A percentile compares a stretch with the other conserved stretches of the same genome.
These are phyloP conservation scores for Setaria viridis DNA, from an alignment of 202 grass and related monocot genomes.

Conservation along the genomic window DNA sequence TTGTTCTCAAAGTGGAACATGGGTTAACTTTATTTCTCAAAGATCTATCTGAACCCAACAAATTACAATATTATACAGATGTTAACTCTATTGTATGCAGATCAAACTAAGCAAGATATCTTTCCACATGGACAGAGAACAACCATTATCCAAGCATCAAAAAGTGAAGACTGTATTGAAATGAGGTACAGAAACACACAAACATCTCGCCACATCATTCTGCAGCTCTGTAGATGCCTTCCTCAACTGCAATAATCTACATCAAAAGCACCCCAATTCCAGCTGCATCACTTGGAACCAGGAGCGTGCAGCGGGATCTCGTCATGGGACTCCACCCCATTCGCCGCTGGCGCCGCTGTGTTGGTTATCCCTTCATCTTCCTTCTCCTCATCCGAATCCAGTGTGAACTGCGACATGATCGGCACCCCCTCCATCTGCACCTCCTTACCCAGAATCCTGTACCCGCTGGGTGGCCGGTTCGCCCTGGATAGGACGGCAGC, in stretches of 20 bases:
- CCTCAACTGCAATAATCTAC: conserved; percentile 21
- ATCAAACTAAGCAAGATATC: conserved; percentile 35
- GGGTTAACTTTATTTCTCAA: conserved; percentile 48
- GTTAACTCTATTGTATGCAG: conserved; percentile 43
- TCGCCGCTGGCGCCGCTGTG: conserved; percentile 10
- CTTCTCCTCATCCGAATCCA: conserved; percentile 87
- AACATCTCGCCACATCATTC: conserved; percentile 8
- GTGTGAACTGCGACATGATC: conserved; percentile 59
- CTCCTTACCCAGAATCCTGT: conserved; percentile 78
- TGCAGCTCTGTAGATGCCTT: conserved; percentile 9
- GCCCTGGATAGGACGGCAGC: conserved; percentile 38
- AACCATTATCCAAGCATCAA: conserved; percentile 32
- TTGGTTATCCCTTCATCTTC: conserved; percentile 48
- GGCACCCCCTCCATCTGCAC: conserved; percentile 72
- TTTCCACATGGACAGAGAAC: conserved; percentile 23
- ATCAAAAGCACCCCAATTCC: conserved; percentile 22
- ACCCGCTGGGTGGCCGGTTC: conserved; percentile 38
- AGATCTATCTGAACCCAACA: conserved; percentile 31
- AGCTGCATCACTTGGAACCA: conserved; percentile 48
- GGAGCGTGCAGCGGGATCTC: conserved; percentile 50
- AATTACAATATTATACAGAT: conserved; percentile 52
- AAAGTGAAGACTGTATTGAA: conserved; percentile 31
- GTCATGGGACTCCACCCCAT: conserved; percentile 41
- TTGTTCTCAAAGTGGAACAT: background rate
- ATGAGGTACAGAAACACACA: conserved; percentile 42